A percentile compares a stretch with the other conserved stretches of the same genome.
phyloP scores from a whole-genome alignment of 192 early-diverging fungal species.

The Chytriomyces sp. region DNA sequence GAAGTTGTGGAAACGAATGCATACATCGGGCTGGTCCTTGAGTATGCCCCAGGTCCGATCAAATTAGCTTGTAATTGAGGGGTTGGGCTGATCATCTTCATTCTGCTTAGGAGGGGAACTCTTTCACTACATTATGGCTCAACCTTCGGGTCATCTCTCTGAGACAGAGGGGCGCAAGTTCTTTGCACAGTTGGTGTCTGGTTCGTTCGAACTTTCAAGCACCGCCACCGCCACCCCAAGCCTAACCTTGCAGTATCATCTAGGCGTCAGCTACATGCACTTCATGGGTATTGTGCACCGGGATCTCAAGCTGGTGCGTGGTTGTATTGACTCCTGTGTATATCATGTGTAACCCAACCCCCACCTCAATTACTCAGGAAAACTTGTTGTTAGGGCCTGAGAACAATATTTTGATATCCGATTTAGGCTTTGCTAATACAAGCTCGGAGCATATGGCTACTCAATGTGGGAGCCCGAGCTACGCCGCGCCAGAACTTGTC shows the following conservation, averaged over 20 bases:
- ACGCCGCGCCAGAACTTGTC: conserved; percentile 53
- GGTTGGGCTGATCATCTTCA: neutral
- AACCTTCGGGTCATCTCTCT: conserved; percentile 77
- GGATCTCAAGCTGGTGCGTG: conserved; percentile 43
- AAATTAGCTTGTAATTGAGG: too few species aligned
- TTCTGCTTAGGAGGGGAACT: conserved; percentile 86
- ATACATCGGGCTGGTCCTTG: conserved; percentile 96
- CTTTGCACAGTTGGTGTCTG: conserved; percentile 94
- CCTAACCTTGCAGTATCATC: neutral
- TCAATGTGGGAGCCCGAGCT: conserved; percentile 45
- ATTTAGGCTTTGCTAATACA: conserved; percentile 84
- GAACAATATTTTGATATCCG: conserved; percentile 83
- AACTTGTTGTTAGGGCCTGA: conserved; percentile 80
- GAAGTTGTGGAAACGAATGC: conserved; percentile 96
- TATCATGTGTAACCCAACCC: too few species aligned
- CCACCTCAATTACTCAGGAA: conserved; percentile 55
- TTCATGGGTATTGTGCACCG: conserved; percentile 45
- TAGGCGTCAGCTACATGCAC: conserved; percentile 49
- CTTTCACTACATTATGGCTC: conserved; percentile 95
- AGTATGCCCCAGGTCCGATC: conserved; percentile 56
- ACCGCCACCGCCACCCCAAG: neutral
- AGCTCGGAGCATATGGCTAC: conserved; percentile 24
- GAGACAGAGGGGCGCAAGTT: conserved; percentile 87
- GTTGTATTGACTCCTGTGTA: too few species aligned
- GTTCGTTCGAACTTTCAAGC: conserved; percentile 68